phyloP scores from a whole-genome alignment of 1,284 basidiomycete genomes.

The Cryptococcus sp. region DNA sequence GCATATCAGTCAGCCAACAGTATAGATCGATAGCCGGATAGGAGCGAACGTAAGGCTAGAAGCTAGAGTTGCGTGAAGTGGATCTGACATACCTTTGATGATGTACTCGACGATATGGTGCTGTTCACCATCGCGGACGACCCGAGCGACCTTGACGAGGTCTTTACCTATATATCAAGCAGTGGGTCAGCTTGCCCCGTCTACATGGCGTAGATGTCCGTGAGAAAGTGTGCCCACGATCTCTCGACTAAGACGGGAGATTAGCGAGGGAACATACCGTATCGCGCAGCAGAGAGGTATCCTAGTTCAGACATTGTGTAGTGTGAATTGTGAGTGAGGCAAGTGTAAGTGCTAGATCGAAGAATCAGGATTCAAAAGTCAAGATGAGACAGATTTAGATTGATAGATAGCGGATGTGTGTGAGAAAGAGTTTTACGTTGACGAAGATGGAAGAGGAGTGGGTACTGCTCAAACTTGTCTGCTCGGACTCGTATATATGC shows the following conservation, averaged over 20 bases:
- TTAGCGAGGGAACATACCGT: constrained; percentile 27
- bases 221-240: not conserved
- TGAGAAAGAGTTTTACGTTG: no score
- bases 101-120: constrained; percentile 55
- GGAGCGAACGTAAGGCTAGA: not conserved
- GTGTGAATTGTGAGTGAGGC: not conserved
- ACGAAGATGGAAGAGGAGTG: no score
- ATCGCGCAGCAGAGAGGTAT: constrained; percentile 43
- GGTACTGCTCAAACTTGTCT: no score
- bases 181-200: constrained; percentile 5
- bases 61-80: no score
- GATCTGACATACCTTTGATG: constrained; percentile 59
- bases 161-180: constrained; percentile 65
- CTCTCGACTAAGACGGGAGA: not conserved
- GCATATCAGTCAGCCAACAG: no score
- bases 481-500: no score
- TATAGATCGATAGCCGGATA: not conserved
- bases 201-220: not conserved
- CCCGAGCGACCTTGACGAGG: constrained; percentile 77
- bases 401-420: no score
- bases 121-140: constrained; percentile 65
- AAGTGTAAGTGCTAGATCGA: not conserved
- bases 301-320: constrained; percentile 41
- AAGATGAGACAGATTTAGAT: not conserved
- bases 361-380: not conserved